Conservation (phyloP, 768 basidiomycete genomes). For the Tricholoma saponaceum region DNA sequence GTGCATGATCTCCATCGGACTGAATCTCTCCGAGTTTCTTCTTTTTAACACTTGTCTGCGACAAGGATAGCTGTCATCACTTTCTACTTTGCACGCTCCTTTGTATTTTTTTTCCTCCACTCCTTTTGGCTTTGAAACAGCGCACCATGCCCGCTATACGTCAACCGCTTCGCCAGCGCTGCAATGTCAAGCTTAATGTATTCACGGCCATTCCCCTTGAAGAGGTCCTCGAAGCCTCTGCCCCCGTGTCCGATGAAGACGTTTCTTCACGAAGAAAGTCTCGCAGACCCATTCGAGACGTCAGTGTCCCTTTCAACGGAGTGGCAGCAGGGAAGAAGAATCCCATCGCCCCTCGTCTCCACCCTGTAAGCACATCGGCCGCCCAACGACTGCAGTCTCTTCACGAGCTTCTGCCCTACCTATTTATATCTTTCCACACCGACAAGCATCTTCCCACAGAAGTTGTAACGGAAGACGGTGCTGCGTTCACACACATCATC, state of each 20-base stretch:
- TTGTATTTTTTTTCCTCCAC: not conserved
- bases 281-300: conserved; percentile 5
- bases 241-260: not conserved
- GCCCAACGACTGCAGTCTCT: conserved; percentile 10
- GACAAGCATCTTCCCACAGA: conserved; percentile 10
- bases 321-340: not conserved
- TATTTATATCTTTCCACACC: conserved; percentile 17
- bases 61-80: not conserved
- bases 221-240: not conserved
- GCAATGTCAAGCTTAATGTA: conserved; percentile 18
- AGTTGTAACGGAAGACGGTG: conserved; percentile 11
- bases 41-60: conserved; percentile 1
- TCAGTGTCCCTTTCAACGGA: conserved; percentile 5
- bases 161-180: conserved; percentile 22
- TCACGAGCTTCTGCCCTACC: conserved; percentile 19
- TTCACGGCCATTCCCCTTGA: conserved; percentile 13
- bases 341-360: conserved; percentile 7
- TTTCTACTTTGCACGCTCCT: not conserved
- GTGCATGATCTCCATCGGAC: not conserved
- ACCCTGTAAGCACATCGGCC: conserved; percentile 10
- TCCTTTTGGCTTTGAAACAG: not conserved
- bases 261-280: conserved; percentile 1
- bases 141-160: conserved; percentile 16
- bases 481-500: conserved; percentile 22
- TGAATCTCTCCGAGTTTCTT: not conserved